A percentile compares a stretch with the other conserved stretches of the same genome.
phyloP scores from a whole-genome alignment of 2,329 filamentous ascomycete species.

The Fusarium sp. region DNA sequence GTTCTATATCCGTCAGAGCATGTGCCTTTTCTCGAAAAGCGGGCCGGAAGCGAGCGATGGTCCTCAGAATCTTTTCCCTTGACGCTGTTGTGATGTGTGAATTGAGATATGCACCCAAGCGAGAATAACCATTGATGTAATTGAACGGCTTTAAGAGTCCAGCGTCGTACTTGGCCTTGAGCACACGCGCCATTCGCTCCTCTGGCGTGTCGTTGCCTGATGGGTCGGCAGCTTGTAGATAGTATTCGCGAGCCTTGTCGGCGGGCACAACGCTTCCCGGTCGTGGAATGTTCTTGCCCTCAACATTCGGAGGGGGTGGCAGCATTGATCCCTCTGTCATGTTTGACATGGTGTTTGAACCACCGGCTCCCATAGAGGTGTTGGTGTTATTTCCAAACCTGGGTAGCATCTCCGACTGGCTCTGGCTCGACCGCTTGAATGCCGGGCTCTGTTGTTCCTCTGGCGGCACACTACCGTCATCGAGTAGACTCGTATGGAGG shows the following conservation, averaged over 20 bases:
- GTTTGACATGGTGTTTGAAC: slow-evolving; percentile 36
- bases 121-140: slow-evolving; percentile 95
- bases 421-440: slow-evolving; percentile 53
- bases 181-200: slow-evolving; percentile 92
- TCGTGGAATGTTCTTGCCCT: slow-evolving; percentile 66
- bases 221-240: slow-evolving; percentile 95
- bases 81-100: slow-evolving; percentile 82
- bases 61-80: slow-evolving; percentile 89
- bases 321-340: slow-evolving; percentile 54
- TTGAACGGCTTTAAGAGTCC: slow-evolving; percentile 96
- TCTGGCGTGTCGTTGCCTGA: slow-evolving; percentile 86
- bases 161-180: slow-evolving; percentile 95
- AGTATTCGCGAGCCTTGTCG: slow-evolving; percentile 88
- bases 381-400: slow-evolving; percentile 56
- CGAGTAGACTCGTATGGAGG: slow-evolving; percentile 87
- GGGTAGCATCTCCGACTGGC: slow-evolving; percentile 58
- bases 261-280: slow-evolving; percentile 69
- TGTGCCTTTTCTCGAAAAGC: slow-evolving; percentile 97
- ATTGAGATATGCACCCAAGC: slow-evolving; percentile 91
- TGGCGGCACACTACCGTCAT: slow-evolving; percentile 78
- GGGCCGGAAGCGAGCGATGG: slow-evolving; percentile 91
- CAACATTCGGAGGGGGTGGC: slow-evolving; percentile 55
- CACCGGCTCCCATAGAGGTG: slow-evolving; percentile 35
- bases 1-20: slow-evolving; percentile 88
- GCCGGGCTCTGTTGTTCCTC: slow-evolving; percentile 67